Conservation (phyloP, 139 green algal genomes). For the Micractinium sp. region DNA sequence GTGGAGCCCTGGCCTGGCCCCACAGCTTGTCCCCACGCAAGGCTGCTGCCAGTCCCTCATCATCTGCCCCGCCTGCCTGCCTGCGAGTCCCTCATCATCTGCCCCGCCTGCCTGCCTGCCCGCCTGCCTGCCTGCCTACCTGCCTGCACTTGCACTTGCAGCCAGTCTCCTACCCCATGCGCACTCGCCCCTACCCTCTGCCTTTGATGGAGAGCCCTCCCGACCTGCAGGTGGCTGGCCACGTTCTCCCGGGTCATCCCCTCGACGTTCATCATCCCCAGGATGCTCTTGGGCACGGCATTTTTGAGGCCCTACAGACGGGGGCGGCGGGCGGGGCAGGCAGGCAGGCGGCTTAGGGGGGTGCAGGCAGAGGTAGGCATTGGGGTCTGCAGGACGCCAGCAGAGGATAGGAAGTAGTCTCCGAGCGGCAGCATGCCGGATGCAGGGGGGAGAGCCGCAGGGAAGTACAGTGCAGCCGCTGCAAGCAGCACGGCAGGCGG, state of each 20-base stretch:
- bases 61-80: too few species aligned
- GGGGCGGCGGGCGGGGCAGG: not conserved
- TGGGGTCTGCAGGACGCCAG: not conserved
- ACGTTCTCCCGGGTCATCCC: slow-evolving; percentile 95
- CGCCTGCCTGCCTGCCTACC: too few species aligned
- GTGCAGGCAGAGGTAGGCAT: not conserved
- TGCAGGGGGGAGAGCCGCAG: not conserved
- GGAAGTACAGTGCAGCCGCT: not conserved
- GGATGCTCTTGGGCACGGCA: slow-evolving; percentile 70
- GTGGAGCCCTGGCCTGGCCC: too few species aligned
- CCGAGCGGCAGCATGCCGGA: not conserved
- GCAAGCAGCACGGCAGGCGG: not conserved
- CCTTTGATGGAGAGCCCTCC: too few species aligned
- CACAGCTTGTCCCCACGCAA: too few species aligned
- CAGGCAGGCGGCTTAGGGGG: not conserved
- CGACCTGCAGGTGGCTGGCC: slow-evolving; percentile 77
- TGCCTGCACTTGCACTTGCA: too few species aligned
- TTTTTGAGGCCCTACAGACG: slow-evolving; percentile 50
- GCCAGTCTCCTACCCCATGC: too few species aligned
- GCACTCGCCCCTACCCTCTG: not conserved
- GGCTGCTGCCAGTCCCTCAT: too few species aligned
- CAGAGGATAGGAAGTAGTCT: not conserved
- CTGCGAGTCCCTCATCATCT: too few species aligned
- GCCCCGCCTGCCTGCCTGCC: too few species aligned
- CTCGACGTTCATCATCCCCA: slow-evolving; percentile 92